These are phyloP conservation scores for Holtermannia corniformis DNA, from an alignment of 768 basidiomycete genomes.

Conservation along the genomic window DNA sequence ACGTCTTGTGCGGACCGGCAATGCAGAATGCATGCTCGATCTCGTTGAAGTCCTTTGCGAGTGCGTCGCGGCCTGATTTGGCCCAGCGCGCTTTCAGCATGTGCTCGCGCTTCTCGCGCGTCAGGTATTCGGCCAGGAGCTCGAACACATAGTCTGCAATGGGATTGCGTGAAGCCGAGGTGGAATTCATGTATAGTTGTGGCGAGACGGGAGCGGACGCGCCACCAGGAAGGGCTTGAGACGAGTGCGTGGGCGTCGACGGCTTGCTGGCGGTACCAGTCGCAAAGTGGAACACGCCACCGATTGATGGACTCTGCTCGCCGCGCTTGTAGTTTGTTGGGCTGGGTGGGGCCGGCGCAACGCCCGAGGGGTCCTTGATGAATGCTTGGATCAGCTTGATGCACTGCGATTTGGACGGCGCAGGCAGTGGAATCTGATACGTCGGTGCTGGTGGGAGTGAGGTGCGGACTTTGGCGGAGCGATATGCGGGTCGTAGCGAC, in stretches of 20 bases:
- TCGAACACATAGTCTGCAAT: slow-evolving; percentile 30
- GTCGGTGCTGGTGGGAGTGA: slow-evolving; percentile 17
- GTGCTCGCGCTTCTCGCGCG: slow-evolving; percentile 37
- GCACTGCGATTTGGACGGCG: slow-evolving; percentile 31
- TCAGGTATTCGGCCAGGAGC: slow-evolving; percentile 33
- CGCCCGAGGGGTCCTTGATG: slow-evolving; percentile 9
- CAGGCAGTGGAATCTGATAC: slow-evolving; percentile 29
- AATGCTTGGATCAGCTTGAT: slow-evolving; percentile 24
- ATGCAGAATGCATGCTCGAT: slow-evolving; percentile 32
- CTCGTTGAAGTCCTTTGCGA: slow-evolving; percentile 36
- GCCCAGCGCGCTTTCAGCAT: slow-evolving; percentile 36
- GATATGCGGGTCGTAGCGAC: slow-evolving; percentile 31
- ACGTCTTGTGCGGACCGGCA: neutral
- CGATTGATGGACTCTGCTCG: neutral
- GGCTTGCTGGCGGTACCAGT: neutral
- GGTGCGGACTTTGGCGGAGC: slow-evolving; percentile 33
- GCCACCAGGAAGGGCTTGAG: too few species aligned
- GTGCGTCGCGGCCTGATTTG: slow-evolving; percentile 32
- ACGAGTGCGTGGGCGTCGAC: neutral
- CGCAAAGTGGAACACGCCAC: neutral
- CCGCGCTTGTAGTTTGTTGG: neutral
- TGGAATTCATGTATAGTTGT: too few species aligned
- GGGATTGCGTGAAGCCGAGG: too few species aligned
- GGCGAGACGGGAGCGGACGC: too few species aligned
- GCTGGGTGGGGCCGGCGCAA: neutral